Base-by-base conservation (phyloP, 495 filamentous ascomycete genomes). In the Penicillium taxi region DNA sequence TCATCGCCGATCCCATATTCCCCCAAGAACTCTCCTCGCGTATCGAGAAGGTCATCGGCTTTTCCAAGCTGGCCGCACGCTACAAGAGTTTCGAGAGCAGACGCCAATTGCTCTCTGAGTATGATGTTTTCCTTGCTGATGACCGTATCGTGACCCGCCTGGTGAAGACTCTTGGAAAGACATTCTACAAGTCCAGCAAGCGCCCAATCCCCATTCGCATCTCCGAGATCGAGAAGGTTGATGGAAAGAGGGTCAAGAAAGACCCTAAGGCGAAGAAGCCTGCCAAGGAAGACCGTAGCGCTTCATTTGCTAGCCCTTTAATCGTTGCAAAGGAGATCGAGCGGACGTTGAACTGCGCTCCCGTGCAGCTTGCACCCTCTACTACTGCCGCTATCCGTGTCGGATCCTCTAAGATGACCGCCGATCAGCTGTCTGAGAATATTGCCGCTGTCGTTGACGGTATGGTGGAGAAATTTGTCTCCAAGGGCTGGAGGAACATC, bases 41-140 rank as follows among this genome's bases (percentile, higher is more conserved):
- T 39, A 84, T 98, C 47, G 82, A 77, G 20, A 73, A 82, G 35
- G 80, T 96, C 17, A 82, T 98, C 46, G 82, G 84, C 44, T 64
- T 88, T 50, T 67, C 68, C 42, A 94, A 98, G 54, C 70, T 98
- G 29, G 81, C 82, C 64, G 70, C 77, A 27, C 87, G 88, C 56
- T 96, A 84, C 73, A 80, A 83, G 62, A 68, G 79, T 31, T 96
- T 82, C 62, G 91, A 98, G 68, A 77, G 72, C 35, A 81, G 82
- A 53, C 73, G 91, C 29, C 84, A 90, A 56, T 70, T 98, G n/a
- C 71, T 79, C 32, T 66, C 74, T 31, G 85, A 93, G 44, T 82
- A 95, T 61, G 84, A 87, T 55, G 61, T 95, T 26, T 95, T 96
- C 66, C 68, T 96, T 18, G 86, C 79, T 18, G 88, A 96, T 56